Conservation (phyloP, 805 yeast species). For the Zygoascus biomembranicola region DNA sequence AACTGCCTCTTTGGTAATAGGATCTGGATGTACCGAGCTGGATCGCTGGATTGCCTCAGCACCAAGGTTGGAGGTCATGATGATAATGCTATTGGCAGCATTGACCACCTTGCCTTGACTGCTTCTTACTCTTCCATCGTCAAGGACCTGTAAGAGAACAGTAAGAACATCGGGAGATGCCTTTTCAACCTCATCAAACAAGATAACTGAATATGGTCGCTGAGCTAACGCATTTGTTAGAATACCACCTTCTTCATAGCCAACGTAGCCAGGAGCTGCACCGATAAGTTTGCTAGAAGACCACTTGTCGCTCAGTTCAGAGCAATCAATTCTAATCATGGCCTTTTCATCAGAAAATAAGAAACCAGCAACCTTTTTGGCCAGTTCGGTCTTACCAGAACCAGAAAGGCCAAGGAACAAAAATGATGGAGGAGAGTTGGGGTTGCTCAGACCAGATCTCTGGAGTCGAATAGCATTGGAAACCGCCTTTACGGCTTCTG, state of each 20-base stretch:
- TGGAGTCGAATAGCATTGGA: constrained; percentile 89
- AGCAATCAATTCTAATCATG: constrained; percentile 95
- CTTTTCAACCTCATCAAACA: constrained; percentile 96
- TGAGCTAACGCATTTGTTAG: constrained; percentile 86
- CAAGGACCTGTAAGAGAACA: constrained; percentile 81
- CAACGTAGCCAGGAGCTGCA: constrained; percentile 96
- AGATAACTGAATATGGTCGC: constrained; percentile 90
- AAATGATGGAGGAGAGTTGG: constrained; percentile 94
- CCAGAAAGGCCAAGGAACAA: constrained; percentile 92
- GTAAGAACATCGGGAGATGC: constrained; percentile 98
- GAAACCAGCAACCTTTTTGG: constrained; percentile 94
- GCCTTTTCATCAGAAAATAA: constrained; percentile 93
- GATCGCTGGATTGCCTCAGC: constrained; percentile 78
- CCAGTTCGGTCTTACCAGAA: constrained; percentile 96
- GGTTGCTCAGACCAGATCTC: constrained; percentile 92
- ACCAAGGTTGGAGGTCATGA: constrained; percentile 96
- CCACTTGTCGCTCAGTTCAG: constrained; percentile 92
- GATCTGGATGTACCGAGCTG: constrained; percentile 49
- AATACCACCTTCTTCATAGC: constrained; percentile 96
- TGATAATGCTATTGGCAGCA: constrained; percentile 85
- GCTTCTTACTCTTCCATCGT: constrained; percentile 93
- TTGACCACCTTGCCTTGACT: constrained; percentile 90
- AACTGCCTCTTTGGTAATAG: constrained; percentile 64
- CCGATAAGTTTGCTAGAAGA: constrained; percentile 92
- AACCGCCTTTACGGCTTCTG: constrained; percentile 93